Evolutionary conservation across 2,329 filamentous ascomycete genomes (phyloP), one percentile per base, ranked within the genome.

Genomic region (Microthyrium microscopicum): DNA sequence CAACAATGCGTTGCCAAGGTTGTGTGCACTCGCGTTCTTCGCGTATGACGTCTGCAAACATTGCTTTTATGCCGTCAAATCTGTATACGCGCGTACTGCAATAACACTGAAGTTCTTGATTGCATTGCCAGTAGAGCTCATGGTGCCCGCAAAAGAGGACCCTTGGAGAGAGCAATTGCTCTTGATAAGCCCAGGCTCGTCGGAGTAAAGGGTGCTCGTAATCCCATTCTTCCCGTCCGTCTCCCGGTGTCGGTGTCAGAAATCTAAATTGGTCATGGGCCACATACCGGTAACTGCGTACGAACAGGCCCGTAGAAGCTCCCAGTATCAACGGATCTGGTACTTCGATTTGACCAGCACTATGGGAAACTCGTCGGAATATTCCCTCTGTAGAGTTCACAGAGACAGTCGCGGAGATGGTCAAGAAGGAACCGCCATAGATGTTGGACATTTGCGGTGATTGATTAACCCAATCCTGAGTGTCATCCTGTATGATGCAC

Each of bases 151-250:
- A 35, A 22, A 35, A 31, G 5, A 37, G 12, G 8, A 36, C 29
- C 6, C 35, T 20, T 5, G 31, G 30, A 7, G 35, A 15, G 18
- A 37, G 31, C 24, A 34, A 17, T 3, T 31, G 32, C 19, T 37
- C 35, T 22, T 37, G 35, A 20, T 20, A 37, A 2, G 35, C 35
- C 35, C 35, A 37, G n/a, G 30, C 31, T 21, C 35, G 16, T 19
- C 21, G 12, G n/a, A 35, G 26, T 18, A 35, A 26, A 21, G 25
- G 33, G 7, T 26, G 27, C 15, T 25, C 18, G n/a, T 33, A 4
- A 22, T 25, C 31, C 21, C 25, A 27, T 7, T 13, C 25, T 24
- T 8, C 16, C 9, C n/a, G 20, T 4, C 20, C 21, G 3, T 18
- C 21, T 18, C 25, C n/a, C n/a, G n/a, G n/a, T n/a, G n/a, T n/a